These are phyloP conservation scores for Physaria fendleri DNA, from an alignment of 345 rosid species.

Conservation along the genomic window DNA sequence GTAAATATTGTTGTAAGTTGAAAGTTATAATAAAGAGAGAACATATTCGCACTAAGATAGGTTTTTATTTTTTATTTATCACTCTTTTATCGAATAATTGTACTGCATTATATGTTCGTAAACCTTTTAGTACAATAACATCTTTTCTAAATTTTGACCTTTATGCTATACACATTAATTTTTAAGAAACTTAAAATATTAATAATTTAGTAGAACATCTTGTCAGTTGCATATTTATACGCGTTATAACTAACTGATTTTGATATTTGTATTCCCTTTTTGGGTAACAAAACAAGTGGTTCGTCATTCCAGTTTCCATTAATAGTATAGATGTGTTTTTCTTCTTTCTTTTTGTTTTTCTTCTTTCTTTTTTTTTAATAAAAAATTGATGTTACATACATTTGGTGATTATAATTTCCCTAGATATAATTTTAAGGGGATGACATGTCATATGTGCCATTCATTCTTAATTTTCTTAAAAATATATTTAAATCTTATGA, in stretches of 20 bases:
- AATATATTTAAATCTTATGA: too few relatives aligned
- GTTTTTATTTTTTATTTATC: neutral
- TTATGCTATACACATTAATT: constrained; percentile 1
- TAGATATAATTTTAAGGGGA: neutral
- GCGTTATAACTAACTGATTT: constrained; percentile 16
- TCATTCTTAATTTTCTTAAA: too few relatives aligned
- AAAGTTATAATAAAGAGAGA: constrained; percentile 5
- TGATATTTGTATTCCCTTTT: constrained; percentile 24
- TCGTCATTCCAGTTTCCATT: neutral
- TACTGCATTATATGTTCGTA: constrained; percentile 15
- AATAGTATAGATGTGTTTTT: neutral
- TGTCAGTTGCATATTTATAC: constrained; percentile 14
- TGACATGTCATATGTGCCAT: too few relatives aligned
- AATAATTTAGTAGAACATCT: constrained; percentile 15
- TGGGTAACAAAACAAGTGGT: constrained; percentile 23
- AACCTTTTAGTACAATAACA: neutral
- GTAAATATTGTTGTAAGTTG: constrained; percentile 9
- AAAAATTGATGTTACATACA: neutral
- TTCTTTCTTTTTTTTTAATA: too few relatives aligned
- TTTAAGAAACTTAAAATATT: neutral
- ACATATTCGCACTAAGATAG: constrained; percentile 7
- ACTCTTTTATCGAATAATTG: neutral
- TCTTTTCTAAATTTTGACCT: neutral
- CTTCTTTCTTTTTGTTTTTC: too few relatives aligned
- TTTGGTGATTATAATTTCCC: neutral